Conservation (phyloP, 139 green algal genomes). For the Micractinium sp. region DNA sequence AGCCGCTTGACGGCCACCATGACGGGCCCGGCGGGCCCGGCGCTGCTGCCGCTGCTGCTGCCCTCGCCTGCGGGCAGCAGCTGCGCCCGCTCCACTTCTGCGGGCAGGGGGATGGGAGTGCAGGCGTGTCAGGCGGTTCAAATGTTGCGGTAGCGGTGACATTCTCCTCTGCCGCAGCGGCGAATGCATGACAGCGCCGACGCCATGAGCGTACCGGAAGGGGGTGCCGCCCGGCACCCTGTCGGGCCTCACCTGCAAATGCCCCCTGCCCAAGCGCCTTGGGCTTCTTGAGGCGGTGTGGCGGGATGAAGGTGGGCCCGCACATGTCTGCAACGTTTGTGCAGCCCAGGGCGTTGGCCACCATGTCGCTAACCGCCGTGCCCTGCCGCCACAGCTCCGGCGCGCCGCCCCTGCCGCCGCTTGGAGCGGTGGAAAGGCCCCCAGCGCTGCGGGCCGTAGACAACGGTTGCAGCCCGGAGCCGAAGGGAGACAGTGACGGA, state of each 20-base stretch:
- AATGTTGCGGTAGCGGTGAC: too few species aligned
- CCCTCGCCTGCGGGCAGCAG: neutral
- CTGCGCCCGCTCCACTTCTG: slow-evolving; percentile 23
- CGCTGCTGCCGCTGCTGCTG: neutral
- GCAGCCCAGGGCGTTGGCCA: neutral
- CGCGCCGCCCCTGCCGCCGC: neutral
- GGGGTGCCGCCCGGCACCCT: too few species aligned
- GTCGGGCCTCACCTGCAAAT: neutral
- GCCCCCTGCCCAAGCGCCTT: slow-evolving; percentile 24
- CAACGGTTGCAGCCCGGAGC: too few species aligned
- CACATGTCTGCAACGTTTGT: neutral
- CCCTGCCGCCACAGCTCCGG: neutral
- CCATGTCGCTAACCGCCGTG: neutral
- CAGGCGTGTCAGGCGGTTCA: too few species aligned
- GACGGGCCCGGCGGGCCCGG: neutral
- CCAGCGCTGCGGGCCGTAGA: too few species aligned
- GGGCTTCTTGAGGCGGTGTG: neutral
- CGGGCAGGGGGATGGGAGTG: neutral
- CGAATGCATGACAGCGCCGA: too few species aligned
- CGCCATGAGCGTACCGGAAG: neutral
- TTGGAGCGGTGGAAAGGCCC: too few species aligned
- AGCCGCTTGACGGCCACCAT: slow-evolving; percentile 17
- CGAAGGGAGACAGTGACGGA: too few species aligned
- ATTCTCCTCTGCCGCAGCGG: too few species aligned
- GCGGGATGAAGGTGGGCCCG: slow-evolving; percentile 6